Conservation (phyloP, 2,329 filamentous ascomycete species). For the Calonectria honghensis region DNA sequence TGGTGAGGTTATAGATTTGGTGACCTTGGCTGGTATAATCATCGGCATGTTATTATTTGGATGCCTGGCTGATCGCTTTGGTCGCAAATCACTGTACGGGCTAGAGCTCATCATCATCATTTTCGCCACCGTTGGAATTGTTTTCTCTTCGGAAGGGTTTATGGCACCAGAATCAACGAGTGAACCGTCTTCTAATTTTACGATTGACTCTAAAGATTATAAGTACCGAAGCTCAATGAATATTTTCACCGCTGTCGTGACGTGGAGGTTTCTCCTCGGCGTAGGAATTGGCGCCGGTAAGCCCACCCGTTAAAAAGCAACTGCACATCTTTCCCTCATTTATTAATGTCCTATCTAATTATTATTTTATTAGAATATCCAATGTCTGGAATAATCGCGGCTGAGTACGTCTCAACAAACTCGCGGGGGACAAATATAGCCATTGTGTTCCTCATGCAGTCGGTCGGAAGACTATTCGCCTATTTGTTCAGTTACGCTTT, state of each 20-base stretch:
- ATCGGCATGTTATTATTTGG: conserved; percentile 52
- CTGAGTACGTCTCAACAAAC: conserved; percentile 55
- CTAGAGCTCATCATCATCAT: conserved; percentile 53
- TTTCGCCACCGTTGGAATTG: conserved; percentile 50
- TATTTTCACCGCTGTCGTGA: conserved; percentile 23
- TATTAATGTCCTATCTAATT: not conserved
- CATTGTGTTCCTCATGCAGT: conserved; percentile 55
- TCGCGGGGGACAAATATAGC: conserved; percentile 54
- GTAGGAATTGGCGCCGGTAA: conserved; percentile 56
- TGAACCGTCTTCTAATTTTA: not conserved
- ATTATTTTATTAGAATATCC: conserved; percentile 51
- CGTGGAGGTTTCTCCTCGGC: conserved; percentile 28
- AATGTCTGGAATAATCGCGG: conserved; percentile 55
- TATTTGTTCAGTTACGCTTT: conserved; percentile 72
- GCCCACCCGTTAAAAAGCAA: conserved; percentile 9
- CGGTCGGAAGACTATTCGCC: conserved; percentile 67
- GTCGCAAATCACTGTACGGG: conserved; percentile 53
- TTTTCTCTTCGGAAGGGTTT: conserved; percentile 44
- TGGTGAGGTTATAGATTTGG: conserved; percentile 46
- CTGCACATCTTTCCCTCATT: not conserved
- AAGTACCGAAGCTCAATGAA: conserved; percentile 15
- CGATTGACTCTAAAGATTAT: not conserved
- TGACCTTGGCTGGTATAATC: conserved; percentile 50
- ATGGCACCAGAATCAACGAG: not conserved
- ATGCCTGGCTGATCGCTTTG: conserved; percentile 52